Evolutionary conservation across 345 rosid species (phyloP).

Genomic region (Brassica nigra): DNA sequence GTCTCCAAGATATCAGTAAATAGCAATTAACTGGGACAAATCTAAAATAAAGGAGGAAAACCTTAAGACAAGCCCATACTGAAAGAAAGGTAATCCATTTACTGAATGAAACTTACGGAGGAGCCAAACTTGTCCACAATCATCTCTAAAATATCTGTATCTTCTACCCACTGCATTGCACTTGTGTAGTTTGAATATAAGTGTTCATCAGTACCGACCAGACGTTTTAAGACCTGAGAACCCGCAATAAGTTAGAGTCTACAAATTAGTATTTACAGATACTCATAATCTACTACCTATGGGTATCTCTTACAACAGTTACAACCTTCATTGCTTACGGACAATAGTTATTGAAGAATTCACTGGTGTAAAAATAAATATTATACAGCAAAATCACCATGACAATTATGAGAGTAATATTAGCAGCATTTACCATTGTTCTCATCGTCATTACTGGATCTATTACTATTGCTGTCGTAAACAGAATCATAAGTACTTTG

Average conservation of each 20-base stretch:
- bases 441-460: slow-evolving; percentile 3
- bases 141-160: slow-evolving; percentile 84
- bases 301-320: background rate
- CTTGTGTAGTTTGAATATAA: slow-evolving; percentile 68
- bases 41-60: slow-evolving; percentile 3
- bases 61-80: slow-evolving; percentile 6
- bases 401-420: slow-evolving; percentile 11
- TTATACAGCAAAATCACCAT: slow-evolving; percentile 1
- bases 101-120: slow-evolving; percentile 60
- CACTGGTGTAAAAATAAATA: background rate
- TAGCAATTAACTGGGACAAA: slow-evolving; percentile 10
- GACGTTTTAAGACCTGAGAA: slow-evolving; percentile 78
- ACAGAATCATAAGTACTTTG: slow-evolving; percentile 21
- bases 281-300: background rate
- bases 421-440: slow-evolving; percentile 5
- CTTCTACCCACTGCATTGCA: slow-evolving; percentile 87
- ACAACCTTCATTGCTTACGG: slow-evolving; percentile 9
- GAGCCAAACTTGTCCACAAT: slow-evolving; percentile 91
- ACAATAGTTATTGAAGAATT: background rate
- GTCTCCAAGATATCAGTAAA: slow-evolving; percentile 15
- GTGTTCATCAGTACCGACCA: slow-evolving; percentile 90
- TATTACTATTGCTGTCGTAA: slow-evolving; percentile 8
- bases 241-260: slow-evolving; percentile 28
- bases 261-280: background rate
- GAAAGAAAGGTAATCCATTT: slow-evolving; percentile 16